Conservation (phyloP, 345 rosid species). For the Sonneratia alba region DNA sequence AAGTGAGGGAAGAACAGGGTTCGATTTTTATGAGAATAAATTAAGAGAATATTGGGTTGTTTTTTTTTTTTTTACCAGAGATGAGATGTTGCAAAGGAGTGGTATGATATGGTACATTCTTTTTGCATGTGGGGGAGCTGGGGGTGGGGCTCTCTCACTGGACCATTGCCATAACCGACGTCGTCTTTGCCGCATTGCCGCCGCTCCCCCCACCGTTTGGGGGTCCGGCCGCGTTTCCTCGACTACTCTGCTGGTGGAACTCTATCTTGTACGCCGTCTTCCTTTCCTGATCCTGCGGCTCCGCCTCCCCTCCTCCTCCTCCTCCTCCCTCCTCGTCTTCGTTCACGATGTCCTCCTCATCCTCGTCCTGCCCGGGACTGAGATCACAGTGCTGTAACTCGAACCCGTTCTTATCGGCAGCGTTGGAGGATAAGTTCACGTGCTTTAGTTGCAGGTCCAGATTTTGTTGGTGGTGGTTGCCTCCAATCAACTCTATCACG, state of each 20-base stretch:
- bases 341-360: constrained; percentile 8
- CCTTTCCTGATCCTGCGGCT: constrained; percentile 9
- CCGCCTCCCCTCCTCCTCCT: constrained; percentile 10
- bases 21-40: neutral
- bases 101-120: neutral
- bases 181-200: neutral
- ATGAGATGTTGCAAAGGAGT: neutral
- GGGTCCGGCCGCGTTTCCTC: constrained; percentile 7
- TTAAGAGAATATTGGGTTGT: neutral
- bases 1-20: too few relatives aligned
- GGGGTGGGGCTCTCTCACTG: constrained; percentile 2
- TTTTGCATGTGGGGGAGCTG: neutral
- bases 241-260: constrained; percentile 8
- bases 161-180: constrained; percentile 13
- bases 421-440: neutral
- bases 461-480: neutral
- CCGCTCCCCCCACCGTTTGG: constrained; percentile 12
- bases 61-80: too few relatives aligned
- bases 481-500: constrained; percentile 17
- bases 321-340: constrained; percentile 7
- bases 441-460: too few relatives aligned
- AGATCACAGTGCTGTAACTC: neutral
- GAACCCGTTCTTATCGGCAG: neutral
- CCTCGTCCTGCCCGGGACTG: neutral
- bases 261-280: constrained; percentile 14